A percentile compares a stretch with the other conserved stretches of the same genome.
phyloP scores from a whole-genome alignment of 1,284 basidiomycete genomes.

The Melampsora americana region DNA sequence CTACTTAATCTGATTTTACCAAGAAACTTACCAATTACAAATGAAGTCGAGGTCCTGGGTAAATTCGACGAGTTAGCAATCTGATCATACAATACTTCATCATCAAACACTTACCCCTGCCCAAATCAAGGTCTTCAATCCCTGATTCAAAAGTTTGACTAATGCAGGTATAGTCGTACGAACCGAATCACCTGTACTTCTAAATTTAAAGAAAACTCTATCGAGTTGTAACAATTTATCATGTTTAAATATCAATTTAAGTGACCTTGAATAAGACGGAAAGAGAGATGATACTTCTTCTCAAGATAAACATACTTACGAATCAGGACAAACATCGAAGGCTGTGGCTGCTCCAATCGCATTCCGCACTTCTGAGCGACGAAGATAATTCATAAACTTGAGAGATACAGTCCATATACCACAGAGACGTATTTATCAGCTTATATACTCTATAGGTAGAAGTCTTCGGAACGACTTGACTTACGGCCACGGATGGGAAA shows the following conservation, averaged over 20 bases:
- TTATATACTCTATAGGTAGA: background rate
- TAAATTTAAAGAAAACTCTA: slow-evolving; percentile 25
- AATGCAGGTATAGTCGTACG: slow-evolving; percentile 32
- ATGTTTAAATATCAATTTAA: no score
- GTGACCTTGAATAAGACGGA: no score
- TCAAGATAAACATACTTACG: slow-evolving; percentile 16
- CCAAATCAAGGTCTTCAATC: slow-evolving; percentile 43
- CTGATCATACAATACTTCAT: background rate
- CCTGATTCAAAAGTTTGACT: slow-evolving; percentile 34
- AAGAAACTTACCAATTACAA: slow-evolving; percentile 34
- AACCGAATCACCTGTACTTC: slow-evolving; percentile 29
- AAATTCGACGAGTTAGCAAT: background rate
- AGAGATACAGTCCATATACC: background rate
- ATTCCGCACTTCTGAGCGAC: slow-evolving; percentile 13
- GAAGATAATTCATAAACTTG: slow-evolving; percentile 35
- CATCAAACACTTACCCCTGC: slow-evolving; percentile 29
- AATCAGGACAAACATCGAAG: slow-evolving; percentile 33
- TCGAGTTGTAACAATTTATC: no score
- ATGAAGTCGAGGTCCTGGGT: slow-evolving; percentile 36
- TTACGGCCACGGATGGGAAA: slow-evolving; percentile 1
- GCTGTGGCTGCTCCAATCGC: slow-evolving; percentile 35
- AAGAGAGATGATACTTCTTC: background rate
- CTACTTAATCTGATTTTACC: background rate
- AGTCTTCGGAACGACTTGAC: background rate
- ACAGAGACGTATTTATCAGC: background rate